Evolutionary conservation across 164 flowering plant species (phyloP), one percentile per base, ranked within the genome.

Genomic region (Umbilicus rupestris): DNA sequence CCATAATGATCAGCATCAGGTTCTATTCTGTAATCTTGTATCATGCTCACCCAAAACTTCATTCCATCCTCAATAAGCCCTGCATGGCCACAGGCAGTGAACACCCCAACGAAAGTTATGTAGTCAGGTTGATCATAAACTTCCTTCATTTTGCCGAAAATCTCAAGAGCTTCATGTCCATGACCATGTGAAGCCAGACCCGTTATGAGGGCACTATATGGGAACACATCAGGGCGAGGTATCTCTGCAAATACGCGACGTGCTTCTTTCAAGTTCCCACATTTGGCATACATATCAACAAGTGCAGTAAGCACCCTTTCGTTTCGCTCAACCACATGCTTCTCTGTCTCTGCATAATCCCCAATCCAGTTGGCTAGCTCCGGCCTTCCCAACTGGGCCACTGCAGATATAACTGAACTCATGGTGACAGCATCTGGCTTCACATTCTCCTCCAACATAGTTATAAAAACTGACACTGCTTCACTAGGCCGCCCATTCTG

Each of bases 131-230:
- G 72, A 20, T 39, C 71, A 20, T 69, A 75, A 7, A 76, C 63
- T 26, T 69, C 20, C 22, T 68, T 22, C 82, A 79, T 79, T 33
- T 74, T 70, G 42, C 70, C 16, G 47, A 72, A 76, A 55, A 76
- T 65, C n/a, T 57, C 22, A 31, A 78, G 22, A 0, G 83, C 81
- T 16, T 52, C 77, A 17, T 33, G 35, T 28, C 75, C 68, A 12
- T 39, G 72, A 29, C 83, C 83, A 46, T 80, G 79, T 49, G 68
- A 66, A 11, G 77, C 81, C 33, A 75, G 75, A n/a, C 79, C 83
- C 29, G 64, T 24, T 8, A 80, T 80, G 81, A 80, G 73, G 3
- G 79, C 73, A 41, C 77, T 78, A 26, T 76, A 80, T 33, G 83
- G 65, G 47, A 35, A 73, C 22, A 73, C 83, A 67, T 80, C 75